phyloP scores from a whole-genome alignment of 768 basidiomycete genomes.

The Phaeolepiota aurea region DNA sequence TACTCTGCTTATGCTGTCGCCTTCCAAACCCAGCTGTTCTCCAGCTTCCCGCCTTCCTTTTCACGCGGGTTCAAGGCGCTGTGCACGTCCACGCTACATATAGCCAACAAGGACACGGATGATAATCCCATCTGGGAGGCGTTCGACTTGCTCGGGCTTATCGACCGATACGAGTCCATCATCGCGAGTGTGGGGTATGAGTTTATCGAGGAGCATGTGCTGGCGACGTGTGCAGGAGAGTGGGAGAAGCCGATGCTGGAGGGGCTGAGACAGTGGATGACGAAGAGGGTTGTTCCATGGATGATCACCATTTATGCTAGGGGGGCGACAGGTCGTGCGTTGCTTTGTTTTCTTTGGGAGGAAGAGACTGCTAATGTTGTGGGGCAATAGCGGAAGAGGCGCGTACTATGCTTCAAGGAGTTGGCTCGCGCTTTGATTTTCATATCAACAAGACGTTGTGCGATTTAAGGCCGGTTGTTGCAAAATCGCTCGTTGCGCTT shows the following conservation, averaged over 20 bases:
- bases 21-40: constrained; percentile 72
- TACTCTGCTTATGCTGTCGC: constrained; percentile 52
- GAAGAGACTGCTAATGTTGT: background rate
- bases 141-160: constrained; percentile 64
- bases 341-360: background rate
- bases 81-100: constrained; percentile 48
- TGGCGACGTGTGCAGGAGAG: constrained; percentile 52
- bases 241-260: constrained; percentile 65
- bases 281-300: constrained; percentile 75
- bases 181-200: constrained; percentile 82
- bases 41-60: constrained; percentile 61
- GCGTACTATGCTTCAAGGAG: constrained; percentile 61
- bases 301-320: constrained; percentile 74
- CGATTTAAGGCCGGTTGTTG: constrained; percentile 59
- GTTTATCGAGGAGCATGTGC: constrained; percentile 70
- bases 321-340: constrained; percentile 48
- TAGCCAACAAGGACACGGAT: constrained; percentile 9
- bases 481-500: background rate
- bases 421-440: constrained; percentile 82
- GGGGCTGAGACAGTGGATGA: constrained; percentile 67
- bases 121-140: constrained; percentile 38
- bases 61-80: constrained; percentile 61
- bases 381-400: constrained; percentile 56
- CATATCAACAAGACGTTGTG: constrained; percentile 89
- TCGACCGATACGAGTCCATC: constrained; percentile 78